A percentile compares a stretch with the other conserved stretches of the same genome.
These are phyloP conservation scores for Paramecium sexaurelia DNA, from an alignment of 73 alveolate genomes.

Conservation along the genomic window DNA sequence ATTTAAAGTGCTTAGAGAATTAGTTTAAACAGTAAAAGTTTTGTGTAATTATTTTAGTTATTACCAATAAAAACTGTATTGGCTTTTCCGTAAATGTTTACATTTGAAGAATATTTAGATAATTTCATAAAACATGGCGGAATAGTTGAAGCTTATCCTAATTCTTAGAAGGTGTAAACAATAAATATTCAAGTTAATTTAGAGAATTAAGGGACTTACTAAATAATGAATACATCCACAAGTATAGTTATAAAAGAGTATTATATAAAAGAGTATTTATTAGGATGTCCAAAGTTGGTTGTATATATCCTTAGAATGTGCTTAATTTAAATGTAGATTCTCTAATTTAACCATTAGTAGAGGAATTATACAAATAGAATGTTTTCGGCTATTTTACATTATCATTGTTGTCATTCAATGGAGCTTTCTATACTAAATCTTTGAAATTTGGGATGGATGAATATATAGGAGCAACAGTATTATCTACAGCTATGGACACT, in stretches of 20 bases:
- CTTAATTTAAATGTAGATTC: background rate
- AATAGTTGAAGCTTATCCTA: slow-evolving; percentile 41
- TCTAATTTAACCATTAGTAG: background rate
- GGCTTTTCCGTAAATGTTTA: slow-evolving; percentile 16
- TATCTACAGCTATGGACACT: slow-evolving; percentile 4
- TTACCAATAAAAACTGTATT: slow-evolving; percentile 47
- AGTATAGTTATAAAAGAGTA: slow-evolving; percentile 42
- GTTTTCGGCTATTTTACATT: slow-evolving; percentile 33
- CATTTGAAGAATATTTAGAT: slow-evolving; percentile 40
- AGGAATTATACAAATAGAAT: background rate
- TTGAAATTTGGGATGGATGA: slow-evolving; percentile 46
- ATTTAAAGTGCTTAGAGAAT: background rate
- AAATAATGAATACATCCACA: slow-evolving; percentile 4
- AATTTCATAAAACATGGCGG: slow-evolving; percentile 36
- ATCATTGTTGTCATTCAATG: background rate
- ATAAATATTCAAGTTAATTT: background rate
- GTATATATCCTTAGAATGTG: slow-evolving; percentile 21
- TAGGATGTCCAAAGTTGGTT: slow-evolving; percentile 18
- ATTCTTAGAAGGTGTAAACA: background rate
- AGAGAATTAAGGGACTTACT: background rate
- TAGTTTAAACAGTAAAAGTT: slow-evolving; percentile 10
- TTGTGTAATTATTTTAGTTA: background rate
- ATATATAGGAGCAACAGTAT: background rate
- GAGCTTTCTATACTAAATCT: slow-evolving; percentile 27
- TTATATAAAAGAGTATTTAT: background rate